Percentiles rank a stretch among this genome's conserved stretches.
phyloP scores from a whole-genome alignment of 83 land plant genomes.

The Isoetes engelmannii region DNA sequence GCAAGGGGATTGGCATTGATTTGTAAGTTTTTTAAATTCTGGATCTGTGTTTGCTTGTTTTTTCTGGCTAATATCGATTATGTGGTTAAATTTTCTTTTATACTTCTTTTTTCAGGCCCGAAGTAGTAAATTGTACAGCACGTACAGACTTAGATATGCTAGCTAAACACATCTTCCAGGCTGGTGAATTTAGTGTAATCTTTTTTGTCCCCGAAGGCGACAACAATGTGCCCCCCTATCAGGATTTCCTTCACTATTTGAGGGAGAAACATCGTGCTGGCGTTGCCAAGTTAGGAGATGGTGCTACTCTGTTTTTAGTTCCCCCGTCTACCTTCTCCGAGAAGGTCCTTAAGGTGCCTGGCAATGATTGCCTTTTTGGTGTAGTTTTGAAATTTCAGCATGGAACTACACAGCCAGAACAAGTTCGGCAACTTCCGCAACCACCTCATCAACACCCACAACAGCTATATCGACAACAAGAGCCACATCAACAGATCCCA shows the following conservation, averaged over 20 bases:
- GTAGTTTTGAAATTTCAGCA: constrained; percentile 61
- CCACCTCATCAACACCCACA: constrained; percentile 11
- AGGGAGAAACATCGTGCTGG: constrained; percentile 81
- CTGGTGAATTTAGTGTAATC: constrained; percentile 67
- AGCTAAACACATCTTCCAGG: constrained; percentile 65
- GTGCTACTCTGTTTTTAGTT: constrained; percentile 78
- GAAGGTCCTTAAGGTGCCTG: constrained; percentile 58
- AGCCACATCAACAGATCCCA: constrained; percentile 1
- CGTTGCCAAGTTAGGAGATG: constrained; percentile 85
- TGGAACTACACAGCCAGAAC: constrained; percentile 5
- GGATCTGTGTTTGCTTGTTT: constrained; percentile 1
- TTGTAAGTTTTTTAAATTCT: constrained; percentile 41
- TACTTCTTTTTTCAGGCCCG: constrained; percentile 56
- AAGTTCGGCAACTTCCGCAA: constrained; percentile 16
- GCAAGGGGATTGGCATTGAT: constrained; percentile 41
- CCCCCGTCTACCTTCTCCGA: constrained; percentile 90
- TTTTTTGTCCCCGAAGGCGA: constrained; percentile 86
- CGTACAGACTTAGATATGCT: constrained; percentile 86
- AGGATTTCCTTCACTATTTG: constrained; percentile 79
- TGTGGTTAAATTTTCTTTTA: neutral
- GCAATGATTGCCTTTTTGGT: constrained; percentile 83
- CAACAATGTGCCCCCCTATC: constrained; percentile 72
- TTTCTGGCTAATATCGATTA: neutral
- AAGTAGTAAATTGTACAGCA: constrained; percentile 75
- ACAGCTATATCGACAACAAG: constrained; percentile 12